phyloP scores from a whole-genome alignment of 2,329 filamentous ascomycete genomes.

The Clathrospora elynae region DNA sequence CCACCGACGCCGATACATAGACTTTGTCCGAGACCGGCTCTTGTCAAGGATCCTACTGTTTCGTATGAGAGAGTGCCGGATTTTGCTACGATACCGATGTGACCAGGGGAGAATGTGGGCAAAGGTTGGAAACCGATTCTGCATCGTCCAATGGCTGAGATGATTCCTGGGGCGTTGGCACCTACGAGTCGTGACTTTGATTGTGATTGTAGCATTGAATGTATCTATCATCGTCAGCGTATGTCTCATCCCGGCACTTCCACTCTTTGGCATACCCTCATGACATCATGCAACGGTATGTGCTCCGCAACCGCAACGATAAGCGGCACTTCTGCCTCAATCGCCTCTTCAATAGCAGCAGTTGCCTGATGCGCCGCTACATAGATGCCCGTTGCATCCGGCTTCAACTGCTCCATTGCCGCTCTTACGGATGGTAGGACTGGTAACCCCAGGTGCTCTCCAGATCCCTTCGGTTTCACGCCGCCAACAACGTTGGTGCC shows the following conservation, averaged over 20 bases:
- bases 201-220: constrained; percentile 73
- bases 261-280: constrained; percentile 60
- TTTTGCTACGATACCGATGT: constrained; percentile 77
- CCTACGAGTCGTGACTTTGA: constrained; percentile 74
- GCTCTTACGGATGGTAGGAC: constrained; percentile 70
- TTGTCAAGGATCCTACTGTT: constrained; percentile 73
- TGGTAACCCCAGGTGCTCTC: constrained; percentile 74
- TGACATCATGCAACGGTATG: constrained; percentile 77
- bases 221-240: constrained; percentile 57
- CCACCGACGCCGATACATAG: constrained; percentile 79
- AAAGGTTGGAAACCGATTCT: constrained; percentile 78
- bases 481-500: constrained; percentile 81
- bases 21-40: constrained; percentile 76
- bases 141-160: constrained; percentile 72
- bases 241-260: not conserved
- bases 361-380: constrained; percentile 76
- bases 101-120: constrained; percentile 70
- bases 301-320: constrained; percentile 81
- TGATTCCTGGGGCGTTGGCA: constrained; percentile 81
- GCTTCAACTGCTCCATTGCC: constrained; percentile 71
- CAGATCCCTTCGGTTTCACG: constrained; percentile 71
- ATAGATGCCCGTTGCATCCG: constrained; percentile 79
- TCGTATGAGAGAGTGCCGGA: constrained; percentile 82
- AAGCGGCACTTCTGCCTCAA: constrained; percentile 76
- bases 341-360: constrained; percentile 76